Percentiles rank a stretch among this genome's conserved stretches.
Conservation (phyloP, 2,329 filamentous ascomycete genomes). For the Xylariaceae sp. region DNA sequence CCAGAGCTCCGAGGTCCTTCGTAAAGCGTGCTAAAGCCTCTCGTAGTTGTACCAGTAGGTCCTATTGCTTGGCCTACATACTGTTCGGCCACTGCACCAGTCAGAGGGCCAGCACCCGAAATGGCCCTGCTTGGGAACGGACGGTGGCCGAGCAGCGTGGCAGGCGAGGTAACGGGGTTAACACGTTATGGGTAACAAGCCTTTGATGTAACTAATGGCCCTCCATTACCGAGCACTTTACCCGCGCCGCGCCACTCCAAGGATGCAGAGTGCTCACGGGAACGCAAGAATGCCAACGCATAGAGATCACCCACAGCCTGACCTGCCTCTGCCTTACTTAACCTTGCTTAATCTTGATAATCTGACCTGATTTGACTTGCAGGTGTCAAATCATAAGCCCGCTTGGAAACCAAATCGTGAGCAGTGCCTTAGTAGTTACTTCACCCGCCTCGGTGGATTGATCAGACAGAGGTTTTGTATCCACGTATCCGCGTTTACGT, state of each 20-base stretch:
- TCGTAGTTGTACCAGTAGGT: too few relatives aligned
- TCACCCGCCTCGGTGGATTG: constrained; percentile 5
- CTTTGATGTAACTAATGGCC: background rate
- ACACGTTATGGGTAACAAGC: background rate
- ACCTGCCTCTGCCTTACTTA: constrained; percentile 14
- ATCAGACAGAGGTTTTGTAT: constrained; percentile 5
- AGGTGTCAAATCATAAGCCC: constrained; percentile 13
- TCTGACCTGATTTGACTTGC: background rate
- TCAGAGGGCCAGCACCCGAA: too few relatives aligned
- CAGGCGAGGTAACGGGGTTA: too few relatives aligned
- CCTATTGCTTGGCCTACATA: too few relatives aligned
- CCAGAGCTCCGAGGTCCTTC: too few relatives aligned
- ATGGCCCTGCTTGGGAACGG: too few relatives aligned
- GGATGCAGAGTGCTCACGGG: constrained; percentile 18
- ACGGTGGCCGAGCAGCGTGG: too few relatives aligned
- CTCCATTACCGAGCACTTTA: constrained; percentile 16
- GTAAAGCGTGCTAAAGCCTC: too few relatives aligned
- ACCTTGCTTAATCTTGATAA: background rate
- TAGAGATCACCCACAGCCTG: constrained; percentile 21
- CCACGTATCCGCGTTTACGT: background rate
- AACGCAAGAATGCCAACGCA: constrained; percentile 21
- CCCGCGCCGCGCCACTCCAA: constrained; percentile 17
- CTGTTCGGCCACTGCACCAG: too few relatives aligned
- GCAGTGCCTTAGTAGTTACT: constrained; percentile 2
- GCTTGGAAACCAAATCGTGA: constrained; percentile 11